Percentiles rank a stretch among this genome's conserved stretches.
These are phyloP conservation scores for Sphagnum magellanicum DNA, from an alignment of 228 moss, liverwort and hornwort species.

Conservation along the genomic window DNA sequence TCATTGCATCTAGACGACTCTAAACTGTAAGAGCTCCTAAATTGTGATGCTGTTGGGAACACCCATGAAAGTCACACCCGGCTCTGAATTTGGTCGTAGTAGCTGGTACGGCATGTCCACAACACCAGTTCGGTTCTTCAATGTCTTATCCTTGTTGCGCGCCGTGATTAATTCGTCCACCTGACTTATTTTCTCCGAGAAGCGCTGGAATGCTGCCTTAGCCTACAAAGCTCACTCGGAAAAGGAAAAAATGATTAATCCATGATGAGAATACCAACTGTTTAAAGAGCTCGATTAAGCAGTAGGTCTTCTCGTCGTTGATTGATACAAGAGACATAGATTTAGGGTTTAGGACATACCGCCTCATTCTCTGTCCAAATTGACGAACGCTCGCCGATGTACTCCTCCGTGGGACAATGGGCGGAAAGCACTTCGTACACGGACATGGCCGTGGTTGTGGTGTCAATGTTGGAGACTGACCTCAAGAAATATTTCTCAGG, in stretches of 20 bases:
- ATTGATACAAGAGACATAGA: no score
- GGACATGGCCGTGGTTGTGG: slow-evolving; percentile 34
- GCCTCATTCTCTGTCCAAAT: slow-evolving; percentile 14
- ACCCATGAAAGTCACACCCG: slow-evolving; percentile 66
- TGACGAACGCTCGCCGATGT: slow-evolving; percentile 19
- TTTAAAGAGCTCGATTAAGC: no score
- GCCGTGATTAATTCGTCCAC: slow-evolving; percentile 20
- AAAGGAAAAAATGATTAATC: slow-evolving; percentile 21
- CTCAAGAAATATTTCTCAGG: slow-evolving; percentile 38
- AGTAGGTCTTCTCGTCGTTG: no score
- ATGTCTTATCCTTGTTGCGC: slow-evolving; percentile 28
- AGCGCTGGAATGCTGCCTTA: slow-evolving; percentile 41
- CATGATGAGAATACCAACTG: slow-evolving; percentile 11
- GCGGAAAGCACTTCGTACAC: slow-evolving; percentile 37
- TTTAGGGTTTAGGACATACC: slow-evolving; percentile 16
- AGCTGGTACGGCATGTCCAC: slow-evolving; percentile 61
- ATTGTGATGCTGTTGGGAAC: slow-evolving; percentile 79
- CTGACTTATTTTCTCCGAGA: slow-evolving; percentile 14
- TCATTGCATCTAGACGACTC: no score
- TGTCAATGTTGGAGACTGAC: slow-evolving; percentile 13
- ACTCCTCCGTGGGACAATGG: slow-evolving; percentile 38
- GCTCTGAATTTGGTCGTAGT: slow-evolving; percentile 37
- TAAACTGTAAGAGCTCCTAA: slow-evolving; percentile 8
- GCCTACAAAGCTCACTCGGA: background rate
- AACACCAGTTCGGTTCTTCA: slow-evolving; percentile 60